Conservation (phyloP, 2,329 filamentous ascomycete genomes). For the Verticillium dahliae region DNA sequence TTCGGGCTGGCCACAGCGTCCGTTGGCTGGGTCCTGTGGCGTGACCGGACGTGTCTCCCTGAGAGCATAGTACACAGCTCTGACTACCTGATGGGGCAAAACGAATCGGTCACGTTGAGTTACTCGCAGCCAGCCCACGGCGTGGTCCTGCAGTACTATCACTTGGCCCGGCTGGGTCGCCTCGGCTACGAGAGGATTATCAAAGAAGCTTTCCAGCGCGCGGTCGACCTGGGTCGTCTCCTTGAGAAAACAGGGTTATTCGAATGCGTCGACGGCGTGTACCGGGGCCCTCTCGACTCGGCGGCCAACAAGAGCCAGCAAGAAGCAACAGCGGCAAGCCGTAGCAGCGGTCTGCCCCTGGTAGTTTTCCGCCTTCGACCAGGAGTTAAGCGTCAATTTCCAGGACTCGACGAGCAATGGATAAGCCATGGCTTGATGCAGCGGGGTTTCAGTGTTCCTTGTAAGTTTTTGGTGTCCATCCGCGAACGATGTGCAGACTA, state of each 20-base stretch:
- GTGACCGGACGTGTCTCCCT: not conserved
- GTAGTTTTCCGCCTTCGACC: not conserved
- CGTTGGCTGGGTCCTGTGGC: not conserved
- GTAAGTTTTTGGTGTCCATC: not conserved
- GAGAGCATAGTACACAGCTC: not conserved
- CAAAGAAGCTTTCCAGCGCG: not conserved
- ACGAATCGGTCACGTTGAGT: not conserved
- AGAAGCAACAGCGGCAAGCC: not conserved
- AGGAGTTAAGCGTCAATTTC: not conserved
- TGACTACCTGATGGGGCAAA: not conserved
- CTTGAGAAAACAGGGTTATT: not conserved
- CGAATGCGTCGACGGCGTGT: not conserved
- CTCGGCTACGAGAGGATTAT: not conserved
- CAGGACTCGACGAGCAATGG: not conserved
- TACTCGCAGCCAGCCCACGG: not conserved
- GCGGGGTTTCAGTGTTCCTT: not conserved
- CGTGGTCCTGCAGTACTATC: not conserved
- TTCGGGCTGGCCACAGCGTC: not conserved
- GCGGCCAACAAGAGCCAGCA: not conserved
- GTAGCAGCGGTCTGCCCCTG: not conserved
- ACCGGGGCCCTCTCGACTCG: not conserved
- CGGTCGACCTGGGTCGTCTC: not conserved
- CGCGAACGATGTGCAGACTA: too few relatives aligned
- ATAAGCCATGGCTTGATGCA: not conserved
- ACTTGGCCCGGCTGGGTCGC: not conserved